Evolutionary conservation across 2,329 filamentous ascomycete species (phyloP).

Genomic region (Grosmannia serpens): DNA sequence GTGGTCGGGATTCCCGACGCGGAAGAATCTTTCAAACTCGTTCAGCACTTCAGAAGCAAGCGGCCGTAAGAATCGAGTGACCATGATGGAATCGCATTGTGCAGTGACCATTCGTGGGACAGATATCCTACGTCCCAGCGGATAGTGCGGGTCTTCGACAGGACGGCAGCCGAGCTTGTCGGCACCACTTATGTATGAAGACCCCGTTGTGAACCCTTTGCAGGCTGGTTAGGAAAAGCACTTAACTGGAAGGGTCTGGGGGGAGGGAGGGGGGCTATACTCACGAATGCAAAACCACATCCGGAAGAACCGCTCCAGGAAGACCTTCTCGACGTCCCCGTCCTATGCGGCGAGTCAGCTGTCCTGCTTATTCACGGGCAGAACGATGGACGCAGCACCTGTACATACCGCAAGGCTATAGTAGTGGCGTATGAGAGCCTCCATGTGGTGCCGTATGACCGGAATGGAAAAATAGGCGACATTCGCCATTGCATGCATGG

Average conservation of each 20-base stretch:
- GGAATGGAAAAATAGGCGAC: constrained; percentile 11
- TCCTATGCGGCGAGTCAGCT: constrained; percentile 7
- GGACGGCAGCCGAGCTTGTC: constrained; percentile 29
- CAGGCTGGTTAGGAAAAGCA: neutral
- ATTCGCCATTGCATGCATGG: constrained; percentile 18
- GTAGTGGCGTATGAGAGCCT: constrained; percentile 15
- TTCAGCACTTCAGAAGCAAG: constrained; percentile 22
- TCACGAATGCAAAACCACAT: constrained; percentile 37
- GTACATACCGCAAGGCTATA: constrained; percentile 9
- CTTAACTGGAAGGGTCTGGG: neutral
- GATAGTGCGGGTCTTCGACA: constrained; percentile 24
- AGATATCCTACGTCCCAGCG: constrained; percentile 23
- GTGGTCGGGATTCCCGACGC: constrained; percentile 19
- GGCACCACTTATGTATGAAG: constrained; percentile 27
- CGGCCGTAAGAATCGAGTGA: constrained; percentile 22
- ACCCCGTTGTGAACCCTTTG: constrained; percentile 33
- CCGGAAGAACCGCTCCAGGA: constrained; percentile 29
- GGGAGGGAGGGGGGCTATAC: constrained; percentile 13
- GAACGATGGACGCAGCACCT: neutral
- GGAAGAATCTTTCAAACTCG: constrained; percentile 23
- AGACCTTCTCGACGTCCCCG: constrained; percentile 18
- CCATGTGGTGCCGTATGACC: constrained; percentile 7
- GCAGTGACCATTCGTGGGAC: constrained; percentile 33
- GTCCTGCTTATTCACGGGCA: neutral
- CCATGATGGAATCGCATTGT: constrained; percentile 32